Base-by-base conservation (phyloP, 805 yeast species). In the Starmerella khaoyaiensis region DNA sequence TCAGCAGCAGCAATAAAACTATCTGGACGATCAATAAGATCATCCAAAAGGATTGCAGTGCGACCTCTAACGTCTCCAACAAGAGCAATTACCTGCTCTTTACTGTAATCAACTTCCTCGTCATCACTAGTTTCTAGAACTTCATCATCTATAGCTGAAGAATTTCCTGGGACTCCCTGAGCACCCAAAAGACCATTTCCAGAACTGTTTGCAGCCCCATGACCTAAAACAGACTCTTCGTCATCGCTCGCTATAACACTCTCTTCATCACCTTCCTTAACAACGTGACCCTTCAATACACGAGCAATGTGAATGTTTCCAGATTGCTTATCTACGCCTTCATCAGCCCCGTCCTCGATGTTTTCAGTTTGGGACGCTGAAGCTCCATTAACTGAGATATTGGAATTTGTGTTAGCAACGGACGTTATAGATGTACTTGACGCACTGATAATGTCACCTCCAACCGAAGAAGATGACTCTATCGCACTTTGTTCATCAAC, bases 1-100 rank as follows among this genome's bases (percentile, higher is more conserved):
- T 90, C 99, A 23, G 99, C 98, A 29, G 98, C 98, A 21, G 96
- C 87, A 46, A 90, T 79, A 56, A 86, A 87, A 8, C 93, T 75
- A 46, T 78, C 76, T 31, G 95, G 95, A 57, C 90, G 83, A 57
- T 90, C 98, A 52, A 90, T 79, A 93, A 90, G 82, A 58, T 90
- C 99, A 62, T 90, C 99, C 41, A 90, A 68, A 42, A 90, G 80
- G 48, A 90, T 81, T 15, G 96, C 97, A 5, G 93, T 80, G 59
- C 81, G 81, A 50, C 75, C 79, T 48, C 80, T 75, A 35, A 90
- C 98, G 57, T 87, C 93, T 44, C 99, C 99, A 31, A 90, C 99
- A 39, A 90, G 68, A 11, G 98, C 90, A 56, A 90, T 90, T 53
- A 87, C 71, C 60, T 83, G 86, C 60, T 87, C 97, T 33, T 58